Evolutionary conservation across 2,329 filamentous ascomycete genomes (phyloP).

Genomic region (Colletotrichum tropicicola): DNA sequence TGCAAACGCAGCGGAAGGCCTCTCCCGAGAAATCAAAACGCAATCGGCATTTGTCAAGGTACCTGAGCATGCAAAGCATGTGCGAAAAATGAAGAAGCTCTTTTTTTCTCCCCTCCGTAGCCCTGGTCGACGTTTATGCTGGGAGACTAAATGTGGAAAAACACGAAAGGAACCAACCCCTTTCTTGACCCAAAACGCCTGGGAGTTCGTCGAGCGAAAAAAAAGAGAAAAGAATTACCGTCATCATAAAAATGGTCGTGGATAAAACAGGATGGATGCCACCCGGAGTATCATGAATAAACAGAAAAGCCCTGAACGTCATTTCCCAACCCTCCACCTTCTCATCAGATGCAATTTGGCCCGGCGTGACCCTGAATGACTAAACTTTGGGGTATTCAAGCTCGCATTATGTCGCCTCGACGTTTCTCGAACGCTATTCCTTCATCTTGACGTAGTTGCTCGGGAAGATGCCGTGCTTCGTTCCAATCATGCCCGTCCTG

Average conservation of each 20-base stretch:
- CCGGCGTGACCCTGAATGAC: not conserved
- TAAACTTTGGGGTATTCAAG: constrained; percentile 13
- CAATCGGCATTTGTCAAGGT: too few species aligned
- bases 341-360: not conserved
- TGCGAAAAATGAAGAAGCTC: not conserved
- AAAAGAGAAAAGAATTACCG: not conserved
- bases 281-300: constrained; percentile 28
- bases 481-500: constrained; percentile 89
- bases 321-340: not conserved
- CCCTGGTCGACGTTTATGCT: constrained; percentile 16
- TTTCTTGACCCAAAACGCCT: constrained; percentile 17
- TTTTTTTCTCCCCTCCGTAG: not conserved
- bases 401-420: not conserved
- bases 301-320: not conserved
- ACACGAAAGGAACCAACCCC: not conserved
- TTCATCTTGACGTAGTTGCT: constrained; percentile 79
- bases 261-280: constrained; percentile 18
- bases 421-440: constrained; percentile 43
- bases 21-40: not conserved
- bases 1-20: not conserved
- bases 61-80: too few species aligned
- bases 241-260: constrained; percentile 16
- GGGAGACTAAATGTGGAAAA: not conserved
- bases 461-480: constrained; percentile 90
- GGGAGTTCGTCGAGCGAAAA: not conserved